Percentiles rank a stretch among this genome's conserved stretches.
These are phyloP conservation scores for Peziza echinospora DNA, from an alignment of 495 filamentous ascomycete species.

Conservation along the genomic window DNA sequence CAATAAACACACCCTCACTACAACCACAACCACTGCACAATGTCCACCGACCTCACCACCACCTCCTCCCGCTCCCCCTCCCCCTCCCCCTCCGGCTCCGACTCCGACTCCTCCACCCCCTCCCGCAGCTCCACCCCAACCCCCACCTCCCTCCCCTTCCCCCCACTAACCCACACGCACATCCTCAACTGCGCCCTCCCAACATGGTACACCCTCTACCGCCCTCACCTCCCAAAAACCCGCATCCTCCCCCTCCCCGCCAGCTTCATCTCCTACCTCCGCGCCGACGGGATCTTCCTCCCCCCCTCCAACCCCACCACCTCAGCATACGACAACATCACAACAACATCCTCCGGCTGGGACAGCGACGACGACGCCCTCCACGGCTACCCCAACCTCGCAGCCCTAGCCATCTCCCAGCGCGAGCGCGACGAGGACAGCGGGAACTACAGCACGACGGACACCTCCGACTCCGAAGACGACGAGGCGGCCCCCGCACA, in stretches of 20 bases:
- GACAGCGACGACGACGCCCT: constrained; percentile 28
- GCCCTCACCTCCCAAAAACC: constrained; percentile 59
- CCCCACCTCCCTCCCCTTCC: constrained; percentile 40
- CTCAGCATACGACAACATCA: background rate
- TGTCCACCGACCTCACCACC: too few species aligned
- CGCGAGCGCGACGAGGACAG: constrained; percentile 19
- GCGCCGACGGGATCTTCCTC: constrained; percentile 78
- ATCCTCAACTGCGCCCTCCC: constrained; percentile 90
- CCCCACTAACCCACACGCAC: constrained; percentile 59
- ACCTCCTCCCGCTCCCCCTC: too few species aligned
- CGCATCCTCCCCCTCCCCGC: constrained; percentile 53
- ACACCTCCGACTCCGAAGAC: constrained; percentile 19
- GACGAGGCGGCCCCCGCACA: constrained; percentile 8
- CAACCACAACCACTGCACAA: too few species aligned
- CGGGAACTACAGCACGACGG: constrained; percentile 28
- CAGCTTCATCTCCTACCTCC: constrained; percentile 67
- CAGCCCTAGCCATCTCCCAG: too few species aligned
- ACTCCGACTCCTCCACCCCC: background rate
- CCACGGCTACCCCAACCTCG: too few species aligned
- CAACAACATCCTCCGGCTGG: constrained; percentile 10
- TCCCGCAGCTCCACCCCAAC: constrained; percentile 1
- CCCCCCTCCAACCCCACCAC: constrained; percentile 20
- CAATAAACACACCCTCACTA: too few species aligned
- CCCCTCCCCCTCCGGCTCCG: too few species aligned
- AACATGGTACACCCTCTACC: constrained; percentile 64